phyloP scores from a whole-genome alignment of 805 yeast genomes.

The Phaffomyces thermotolerans region DNA sequence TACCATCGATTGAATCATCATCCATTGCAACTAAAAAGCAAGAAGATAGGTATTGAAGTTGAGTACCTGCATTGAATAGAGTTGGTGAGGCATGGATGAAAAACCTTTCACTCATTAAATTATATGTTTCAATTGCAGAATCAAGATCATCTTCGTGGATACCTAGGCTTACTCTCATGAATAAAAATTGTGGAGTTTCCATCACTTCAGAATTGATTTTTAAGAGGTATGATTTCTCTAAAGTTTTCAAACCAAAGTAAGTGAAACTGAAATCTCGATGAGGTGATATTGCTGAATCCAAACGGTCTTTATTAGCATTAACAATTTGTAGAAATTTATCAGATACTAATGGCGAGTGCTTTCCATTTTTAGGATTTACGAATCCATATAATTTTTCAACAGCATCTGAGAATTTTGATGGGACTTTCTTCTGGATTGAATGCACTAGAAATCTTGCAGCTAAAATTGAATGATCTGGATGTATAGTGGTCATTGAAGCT shows the following conservation, averaged over 20 bases:
- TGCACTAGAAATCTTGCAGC: slow-evolving; percentile 97
- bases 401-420: slow-evolving; percentile 74
- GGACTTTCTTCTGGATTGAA: slow-evolving; percentile 89
- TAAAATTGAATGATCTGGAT: slow-evolving; percentile 90
- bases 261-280: slow-evolving; percentile 73
- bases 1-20: slow-evolving; percentile 94
- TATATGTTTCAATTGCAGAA: slow-evolving; percentile 73
- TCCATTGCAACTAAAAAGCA: slow-evolving; percentile 88
- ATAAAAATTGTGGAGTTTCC: slow-evolving; percentile 89
- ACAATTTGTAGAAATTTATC: slow-evolving; percentile 58
- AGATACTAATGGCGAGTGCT: slow-evolving; percentile 55
- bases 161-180: slow-evolving; percentile 89
- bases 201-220: slow-evolving; percentile 55
- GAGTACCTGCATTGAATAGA: slow-evolving; percentile 87
- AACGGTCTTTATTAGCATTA: slow-evolving; percentile 49
- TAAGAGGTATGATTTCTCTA: slow-evolving; percentile 78
- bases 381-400: slow-evolving; percentile 66
- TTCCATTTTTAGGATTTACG: slow-evolving; percentile 70
- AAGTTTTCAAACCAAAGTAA: slow-evolving; percentile 86
- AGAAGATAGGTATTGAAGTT: slow-evolving; percentile 78
- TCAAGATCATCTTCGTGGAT: slow-evolving; percentile 69
- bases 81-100: slow-evolving; percentile 98
- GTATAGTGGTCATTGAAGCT: slow-evolving; percentile 94
- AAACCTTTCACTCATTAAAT: slow-evolving; percentile 77
- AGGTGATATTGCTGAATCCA: slow-evolving; percentile 67